Conservation (phyloP, 495 filamentous ascomycete species). For the Thozetella sp. region DNA sequence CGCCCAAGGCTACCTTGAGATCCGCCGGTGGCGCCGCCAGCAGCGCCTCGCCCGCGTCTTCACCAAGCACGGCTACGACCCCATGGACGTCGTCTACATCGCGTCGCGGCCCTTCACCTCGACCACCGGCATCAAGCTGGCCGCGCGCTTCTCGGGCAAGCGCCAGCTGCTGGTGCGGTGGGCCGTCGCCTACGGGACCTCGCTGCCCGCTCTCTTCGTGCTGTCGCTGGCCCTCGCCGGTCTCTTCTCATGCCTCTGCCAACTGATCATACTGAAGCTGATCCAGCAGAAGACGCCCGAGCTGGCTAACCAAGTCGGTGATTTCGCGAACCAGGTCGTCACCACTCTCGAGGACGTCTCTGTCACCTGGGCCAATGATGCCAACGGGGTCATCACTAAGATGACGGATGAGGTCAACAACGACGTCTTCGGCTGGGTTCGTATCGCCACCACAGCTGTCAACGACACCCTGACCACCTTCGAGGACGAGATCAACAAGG, state of each 20-base stretch:
- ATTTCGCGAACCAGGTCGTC: constrained; percentile 83
- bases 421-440: constrained; percentile 88
- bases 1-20: constrained; percentile 79
- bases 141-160: constrained; percentile 68
- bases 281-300: constrained; percentile 77
- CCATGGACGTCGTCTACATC: constrained; percentile 89
- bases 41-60: constrained; percentile 69
- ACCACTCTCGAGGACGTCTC: constrained; percentile 71
- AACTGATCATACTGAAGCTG: constrained; percentile 73
- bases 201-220: constrained; percentile 82
- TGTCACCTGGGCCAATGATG: constrained; percentile 70
- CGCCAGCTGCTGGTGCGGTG: constrained; percentile 76
- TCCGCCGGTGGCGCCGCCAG: constrained; percentile 75
- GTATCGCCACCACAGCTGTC: constrained; percentile 74
- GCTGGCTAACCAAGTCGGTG: constrained; percentile 74
- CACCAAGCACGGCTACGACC: constrained; percentile 64
- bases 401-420: constrained; percentile 77
- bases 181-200: constrained; percentile 85
- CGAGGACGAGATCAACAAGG: constrained; percentile 69
- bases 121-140: constrained; percentile 69
- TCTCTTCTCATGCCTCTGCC: constrained; percentile 80
- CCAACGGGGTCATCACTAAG: constrained; percentile 71
- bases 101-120: constrained; percentile 77
- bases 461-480: constrained; percentile 87
- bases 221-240: constrained; percentile 85